These are phyloP conservation scores for Gentiana dahurica DNA, from an alignment of 257 asterid species.

Conservation along the genomic window DNA sequence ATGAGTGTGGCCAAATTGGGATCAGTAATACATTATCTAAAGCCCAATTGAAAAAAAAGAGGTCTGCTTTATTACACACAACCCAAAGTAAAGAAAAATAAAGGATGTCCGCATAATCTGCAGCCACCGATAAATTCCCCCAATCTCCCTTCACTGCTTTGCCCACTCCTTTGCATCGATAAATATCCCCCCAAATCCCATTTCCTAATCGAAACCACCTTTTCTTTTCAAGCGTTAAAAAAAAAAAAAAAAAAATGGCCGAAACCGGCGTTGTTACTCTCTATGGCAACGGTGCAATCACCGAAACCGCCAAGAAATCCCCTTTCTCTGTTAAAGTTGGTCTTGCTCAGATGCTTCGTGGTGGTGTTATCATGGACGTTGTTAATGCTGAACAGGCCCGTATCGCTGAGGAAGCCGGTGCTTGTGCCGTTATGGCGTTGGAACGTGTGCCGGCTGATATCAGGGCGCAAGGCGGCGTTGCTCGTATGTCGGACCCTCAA, in stretches of 20 bases:
- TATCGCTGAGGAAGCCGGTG: constrained; percentile 84
- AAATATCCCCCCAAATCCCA: no score
- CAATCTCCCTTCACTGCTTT: constrained; percentile 5
- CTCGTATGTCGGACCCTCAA: constrained; percentile 83
- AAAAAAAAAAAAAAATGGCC: constrained; percentile 33
- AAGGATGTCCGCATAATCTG: constrained; percentile 15
- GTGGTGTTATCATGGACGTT: constrained; percentile 90
- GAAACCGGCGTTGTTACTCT: constrained; percentile 82
- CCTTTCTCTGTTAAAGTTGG: constrained; percentile 88
- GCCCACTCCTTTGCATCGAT: background rate
- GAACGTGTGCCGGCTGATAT: constrained; percentile 91
- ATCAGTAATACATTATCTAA: no score
- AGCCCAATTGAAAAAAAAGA: background rate
- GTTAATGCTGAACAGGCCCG: constrained; percentile 78
- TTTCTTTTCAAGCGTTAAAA: no score
- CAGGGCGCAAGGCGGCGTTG: constrained; percentile 85
- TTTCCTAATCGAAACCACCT: no score
- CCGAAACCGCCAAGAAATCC: constrained; percentile 65
- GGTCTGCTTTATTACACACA: no score
- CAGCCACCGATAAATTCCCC: background rate
- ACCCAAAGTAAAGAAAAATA: constrained; percentile 6
- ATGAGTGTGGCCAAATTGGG: no score
- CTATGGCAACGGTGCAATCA: constrained; percentile 74
- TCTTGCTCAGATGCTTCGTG: constrained; percentile 90
- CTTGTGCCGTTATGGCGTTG: constrained; percentile 87